These are phyloP conservation scores for Aristolochia fimbriata DNA, from an alignment of 164 flowering plant genomes.

Conservation along the genomic window DNA sequence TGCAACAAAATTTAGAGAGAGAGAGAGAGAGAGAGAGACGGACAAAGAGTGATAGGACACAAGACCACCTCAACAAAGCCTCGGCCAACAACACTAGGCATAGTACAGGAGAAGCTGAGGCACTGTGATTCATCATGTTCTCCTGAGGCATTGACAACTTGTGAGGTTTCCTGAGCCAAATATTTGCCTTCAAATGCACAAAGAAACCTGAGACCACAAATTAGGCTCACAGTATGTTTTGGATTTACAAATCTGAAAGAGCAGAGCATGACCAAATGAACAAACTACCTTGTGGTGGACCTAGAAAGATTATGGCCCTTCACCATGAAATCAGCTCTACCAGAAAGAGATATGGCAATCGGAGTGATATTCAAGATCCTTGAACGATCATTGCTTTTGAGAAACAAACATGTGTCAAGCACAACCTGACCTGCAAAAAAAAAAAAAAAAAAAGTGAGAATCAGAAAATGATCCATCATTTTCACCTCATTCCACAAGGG, in stretches of 20 bases:
- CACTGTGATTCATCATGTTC: conserved; percentile 41
- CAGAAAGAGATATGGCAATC: conserved; percentile 48
- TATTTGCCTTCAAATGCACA: conserved; percentile 70
- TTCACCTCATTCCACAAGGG: not conserved
- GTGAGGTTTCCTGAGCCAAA: conserved; percentile 39
- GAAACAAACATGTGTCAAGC: conserved; percentile 43
- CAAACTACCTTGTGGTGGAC: conserved; percentile 38
- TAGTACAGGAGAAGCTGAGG: conserved; percentile 41
- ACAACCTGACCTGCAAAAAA: conserved; percentile 60
- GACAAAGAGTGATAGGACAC: not conserved
- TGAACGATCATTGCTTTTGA: conserved; percentile 21
- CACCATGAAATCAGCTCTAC: conserved; percentile 35
- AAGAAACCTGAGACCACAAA: conserved; percentile 37
- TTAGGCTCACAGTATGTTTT: too few species aligned
- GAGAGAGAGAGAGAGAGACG: not conserved
- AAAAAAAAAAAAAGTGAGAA: conserved; percentile 7
- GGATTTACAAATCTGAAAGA: not conserved
- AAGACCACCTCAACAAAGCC: conserved; percentile 75
- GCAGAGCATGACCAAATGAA: not conserved
- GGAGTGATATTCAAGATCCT: conserved; percentile 56
- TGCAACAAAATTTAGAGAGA: not conserved
- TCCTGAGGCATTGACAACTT: conserved; percentile 22
- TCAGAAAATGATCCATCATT: not conserved
- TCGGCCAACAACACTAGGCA: conserved; percentile 59
- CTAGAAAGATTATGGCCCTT: conserved; percentile 50